Base-by-base conservation (phyloP, 805 yeast genomes). In the Dipodascopsis uninucleata region DNA sequence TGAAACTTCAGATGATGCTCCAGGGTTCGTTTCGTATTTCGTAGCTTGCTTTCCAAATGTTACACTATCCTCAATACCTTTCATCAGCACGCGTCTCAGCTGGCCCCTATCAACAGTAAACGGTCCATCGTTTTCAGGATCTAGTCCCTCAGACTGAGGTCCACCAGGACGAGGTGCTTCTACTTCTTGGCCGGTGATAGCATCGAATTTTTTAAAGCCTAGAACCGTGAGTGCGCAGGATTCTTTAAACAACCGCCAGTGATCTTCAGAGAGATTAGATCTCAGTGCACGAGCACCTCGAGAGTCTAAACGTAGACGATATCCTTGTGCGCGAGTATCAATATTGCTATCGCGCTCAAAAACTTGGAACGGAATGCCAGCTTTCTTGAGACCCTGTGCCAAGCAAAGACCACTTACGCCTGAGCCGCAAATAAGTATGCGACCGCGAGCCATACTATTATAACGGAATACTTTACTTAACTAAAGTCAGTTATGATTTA, bases 321-420 rank as follows among this genome's bases (percentile, higher is more conserved):
- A 38, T 12, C 42, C 43, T 12, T 38, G 42, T 10, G 42, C 20
- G 9, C 42, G 42, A 33, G 16, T 21, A 10, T 9, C n/a, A n/a
- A 24, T 14, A 12, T 22, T 14, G 6, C 17, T 8, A 8, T 38
- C 42, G 28, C 42, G 42, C 42, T 38, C 42, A 18, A 32, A 38
- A 17, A 38, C 22, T 5, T 23, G 9, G 22, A 38, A 38, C 10
- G 42, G 14, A 9, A 38, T 38, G 29, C 18, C 10, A 23, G 21
- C 14, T 10, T 25, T 21, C 17, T 16, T 31, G n/a, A 38, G 42
- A 5, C 42, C 24, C 16, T 38, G 42, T 16, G 45, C 42, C 12
- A 38, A 28, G 12, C 40, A 36, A 2, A 34, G 42, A 16, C 42
- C 42, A 16, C 42, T 40, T 12, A 38, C n/a, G 43, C 42, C 42